phyloP scores from a whole-genome alignment of 495 filamentous ascomycete species.

The Lophium mytilinum region DNA sequence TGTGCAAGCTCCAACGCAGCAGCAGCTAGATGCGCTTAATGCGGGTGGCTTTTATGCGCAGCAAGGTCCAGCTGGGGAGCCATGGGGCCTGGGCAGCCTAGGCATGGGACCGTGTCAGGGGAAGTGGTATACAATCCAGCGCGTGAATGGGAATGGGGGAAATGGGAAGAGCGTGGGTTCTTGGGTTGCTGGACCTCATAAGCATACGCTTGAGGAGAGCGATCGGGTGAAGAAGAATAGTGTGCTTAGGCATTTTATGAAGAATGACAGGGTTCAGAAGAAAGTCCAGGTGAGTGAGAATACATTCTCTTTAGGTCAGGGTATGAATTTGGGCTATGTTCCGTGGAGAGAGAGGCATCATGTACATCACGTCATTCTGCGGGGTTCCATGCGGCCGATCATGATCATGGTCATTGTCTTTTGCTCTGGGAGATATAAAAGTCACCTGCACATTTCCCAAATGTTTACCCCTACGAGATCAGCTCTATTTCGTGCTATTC shows the following conservation, averaged over 20 bases:
- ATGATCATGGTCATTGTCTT: neutral
- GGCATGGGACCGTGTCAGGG: neutral
- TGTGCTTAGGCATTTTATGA: constrained; percentile 58
- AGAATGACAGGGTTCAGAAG: constrained; percentile 60
- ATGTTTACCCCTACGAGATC: too few species aligned
- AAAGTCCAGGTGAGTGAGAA: constrained; percentile 52
- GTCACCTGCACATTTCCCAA: too few species aligned
- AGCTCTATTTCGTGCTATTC: too few species aligned
- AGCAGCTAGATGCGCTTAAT: constrained; percentile 1
- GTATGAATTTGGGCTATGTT: neutral
- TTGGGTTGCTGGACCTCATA: constrained; percentile 53
- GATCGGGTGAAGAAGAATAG: constrained; percentile 83
- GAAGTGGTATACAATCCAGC: constrained; percentile 39
- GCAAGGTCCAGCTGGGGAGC: too few species aligned
- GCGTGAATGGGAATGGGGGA: constrained; percentile 69
- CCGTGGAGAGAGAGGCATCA: neutral
- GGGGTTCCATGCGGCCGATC: neutral
- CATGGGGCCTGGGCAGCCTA: too few species aligned
- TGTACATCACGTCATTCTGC: constrained; percentile 15
- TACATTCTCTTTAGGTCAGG: neutral
- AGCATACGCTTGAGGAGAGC: constrained; percentile 68
- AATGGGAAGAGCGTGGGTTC: constrained; percentile 61
- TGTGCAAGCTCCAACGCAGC: constrained; percentile 12
- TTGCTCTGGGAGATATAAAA: too few species aligned
- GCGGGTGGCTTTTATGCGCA: neutral